Evolutionary conservation across 2,329 filamentous ascomycete species (phyloP).

Genomic region (Cyphellophora europaea): DNA sequence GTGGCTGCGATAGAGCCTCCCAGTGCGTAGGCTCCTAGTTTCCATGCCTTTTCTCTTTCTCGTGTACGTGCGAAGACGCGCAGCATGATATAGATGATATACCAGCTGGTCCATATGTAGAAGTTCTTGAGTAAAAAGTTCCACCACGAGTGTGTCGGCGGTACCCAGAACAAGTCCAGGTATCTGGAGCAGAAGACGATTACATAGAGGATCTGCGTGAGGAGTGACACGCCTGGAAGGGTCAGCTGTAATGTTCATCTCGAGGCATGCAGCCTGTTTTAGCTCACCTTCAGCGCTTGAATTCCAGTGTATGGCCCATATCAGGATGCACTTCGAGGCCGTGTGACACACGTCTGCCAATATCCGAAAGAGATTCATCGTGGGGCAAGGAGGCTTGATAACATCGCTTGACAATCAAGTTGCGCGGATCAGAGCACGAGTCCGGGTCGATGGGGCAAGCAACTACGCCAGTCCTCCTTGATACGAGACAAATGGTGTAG

Average conservation of each 20-base stretch:
- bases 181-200: constrained; percentile 81
- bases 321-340: constrained; percentile 78
- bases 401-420: background rate
- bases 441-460: background rate
- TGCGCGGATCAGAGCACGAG: background rate
- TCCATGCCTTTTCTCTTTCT: constrained; percentile 90
- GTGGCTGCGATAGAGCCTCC: constrained; percentile 57
- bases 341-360: constrained; percentile 78
- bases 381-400: background rate
- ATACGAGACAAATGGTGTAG: background rate
- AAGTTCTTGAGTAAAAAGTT: constrained; percentile 82
- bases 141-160: constrained; percentile 41
- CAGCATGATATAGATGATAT: constrained; percentile 82
- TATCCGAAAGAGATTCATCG: constrained; percentile 59
- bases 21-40: constrained; percentile 64
- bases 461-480: too few species aligned
- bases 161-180: constrained; percentile 60
- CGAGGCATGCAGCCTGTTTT: constrained; percentile 1
- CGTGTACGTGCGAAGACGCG: constrained; percentile 77
- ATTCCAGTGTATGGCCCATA: constrained; percentile 83
- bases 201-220: constrained; percentile 79
- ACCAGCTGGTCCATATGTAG: constrained; percentile 75
- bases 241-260: constrained; percentile 3
- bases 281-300: constrained; percentile 67
- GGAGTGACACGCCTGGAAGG: constrained; percentile 67